These are phyloP conservation scores for Sporothrix variecibatus DNA, from an alignment of 2,329 filamentous ascomycete species.

Conservation along the genomic window DNA sequence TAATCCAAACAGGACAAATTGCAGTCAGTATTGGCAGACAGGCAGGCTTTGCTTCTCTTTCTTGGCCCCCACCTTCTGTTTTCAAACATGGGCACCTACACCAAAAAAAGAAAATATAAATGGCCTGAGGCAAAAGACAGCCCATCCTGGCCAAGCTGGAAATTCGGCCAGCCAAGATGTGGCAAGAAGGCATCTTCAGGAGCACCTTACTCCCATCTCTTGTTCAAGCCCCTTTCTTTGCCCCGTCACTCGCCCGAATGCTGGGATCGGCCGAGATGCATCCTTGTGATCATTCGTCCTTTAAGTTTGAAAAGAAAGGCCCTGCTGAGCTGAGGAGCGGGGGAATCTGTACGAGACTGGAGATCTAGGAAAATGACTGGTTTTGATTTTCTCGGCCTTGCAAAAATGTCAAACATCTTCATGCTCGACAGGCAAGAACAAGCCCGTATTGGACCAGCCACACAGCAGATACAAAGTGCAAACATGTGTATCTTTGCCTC, in stretches of 20 bases:
- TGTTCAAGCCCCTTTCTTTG: neutral
- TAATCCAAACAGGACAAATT: neutral
- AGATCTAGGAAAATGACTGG: neutral
- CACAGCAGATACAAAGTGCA: neutral
- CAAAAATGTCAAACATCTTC: neutral
- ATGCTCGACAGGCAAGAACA: neutral
- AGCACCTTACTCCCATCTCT: neutral
- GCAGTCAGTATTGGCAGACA: neutral
- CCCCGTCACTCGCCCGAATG: neutral
- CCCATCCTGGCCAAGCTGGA: neutral
- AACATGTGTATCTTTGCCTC: neutral
- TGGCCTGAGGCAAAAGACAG: neutral
- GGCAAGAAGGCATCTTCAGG: neutral
- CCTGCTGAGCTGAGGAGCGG: neutral
- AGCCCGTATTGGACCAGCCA: neutral
- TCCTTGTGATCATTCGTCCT: neutral
- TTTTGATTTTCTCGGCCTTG: neutral
- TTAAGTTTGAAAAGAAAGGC: neutral
- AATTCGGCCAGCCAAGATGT: neutral
- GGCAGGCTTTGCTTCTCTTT: neutral
- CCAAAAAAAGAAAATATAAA: neutral
- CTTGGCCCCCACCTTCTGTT: constrained; percentile 6
- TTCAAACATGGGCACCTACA: neutral
- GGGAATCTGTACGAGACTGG: neutral
- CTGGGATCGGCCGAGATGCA: neutral